Percentiles rank a stretch among this genome's conserved stretches.
phyloP scores from a whole-genome alignment of 2,329 filamentous ascomycete genomes.

The Ascochyta pisi region DNA sequence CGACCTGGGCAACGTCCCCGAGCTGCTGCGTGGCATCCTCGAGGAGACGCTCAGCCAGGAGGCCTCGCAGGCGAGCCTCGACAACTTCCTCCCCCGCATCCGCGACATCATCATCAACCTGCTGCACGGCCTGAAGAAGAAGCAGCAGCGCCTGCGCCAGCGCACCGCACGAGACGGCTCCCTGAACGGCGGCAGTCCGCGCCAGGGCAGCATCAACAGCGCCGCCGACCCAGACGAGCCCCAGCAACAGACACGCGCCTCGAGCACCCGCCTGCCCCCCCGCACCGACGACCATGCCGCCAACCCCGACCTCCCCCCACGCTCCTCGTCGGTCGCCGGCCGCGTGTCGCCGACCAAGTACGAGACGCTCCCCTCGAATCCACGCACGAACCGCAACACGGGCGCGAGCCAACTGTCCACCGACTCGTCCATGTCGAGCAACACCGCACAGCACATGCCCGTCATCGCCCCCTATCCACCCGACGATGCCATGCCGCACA shows the following conservation, averaged over 20 bases:
- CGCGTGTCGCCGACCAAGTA: conserved; percentile 54
- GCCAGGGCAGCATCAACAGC: conserved; percentile 47
- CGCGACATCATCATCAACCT: conserved; percentile 98
- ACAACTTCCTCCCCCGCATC: conserved; percentile 91
- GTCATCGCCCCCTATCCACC: conserved; percentile 76
- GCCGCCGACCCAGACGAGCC: conserved; percentile 47
- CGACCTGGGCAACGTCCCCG: conserved; percentile 93
- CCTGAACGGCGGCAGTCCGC: conserved; percentile 49
- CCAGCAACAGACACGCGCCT: conserved; percentile 49
- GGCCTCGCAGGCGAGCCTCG: conserved; percentile 89
- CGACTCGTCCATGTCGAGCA: conserved; percentile 74
- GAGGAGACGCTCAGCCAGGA: conserved; percentile 97
- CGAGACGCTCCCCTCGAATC: conserved; percentile 47
- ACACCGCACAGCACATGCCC: conserved; percentile 76
- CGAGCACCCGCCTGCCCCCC: conserved; percentile 51
- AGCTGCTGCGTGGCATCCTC: conserved; percentile 85
- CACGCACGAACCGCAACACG: conserved; percentile 43
- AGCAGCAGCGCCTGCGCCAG: conserved; percentile 83
- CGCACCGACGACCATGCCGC: conserved; percentile 50
- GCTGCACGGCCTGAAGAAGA: conserved; percentile 93
- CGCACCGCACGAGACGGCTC: conserved; percentile 59
- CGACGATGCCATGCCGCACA: conserved; percentile 59
- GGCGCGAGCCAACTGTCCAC: conserved; percentile 42
- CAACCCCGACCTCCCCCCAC: conserved; percentile 55
- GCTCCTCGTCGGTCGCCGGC: conserved; percentile 56